Conservation (phyloP, 495 filamentous ascomycete species). For the Ramalina intermedia region DNA sequence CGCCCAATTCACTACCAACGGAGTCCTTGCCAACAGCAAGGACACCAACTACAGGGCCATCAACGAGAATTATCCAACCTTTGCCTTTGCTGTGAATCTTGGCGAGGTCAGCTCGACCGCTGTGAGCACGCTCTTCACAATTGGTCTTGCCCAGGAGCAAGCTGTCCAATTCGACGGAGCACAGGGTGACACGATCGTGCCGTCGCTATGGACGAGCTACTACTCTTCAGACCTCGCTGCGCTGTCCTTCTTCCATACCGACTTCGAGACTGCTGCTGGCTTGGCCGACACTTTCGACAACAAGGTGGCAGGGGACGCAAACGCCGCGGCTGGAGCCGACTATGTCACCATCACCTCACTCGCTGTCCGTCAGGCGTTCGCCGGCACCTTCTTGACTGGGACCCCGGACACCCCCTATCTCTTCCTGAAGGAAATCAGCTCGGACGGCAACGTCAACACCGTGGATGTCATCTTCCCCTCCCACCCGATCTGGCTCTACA, state of each 20-base stretch:
- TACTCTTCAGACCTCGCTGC: constrained; percentile 33
- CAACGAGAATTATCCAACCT: constrained; percentile 36
- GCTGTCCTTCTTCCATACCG: constrained; percentile 40
- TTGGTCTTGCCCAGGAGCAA: constrained; percentile 37
- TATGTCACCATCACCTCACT: constrained; percentile 73
- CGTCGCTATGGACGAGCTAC: constrained; percentile 42
- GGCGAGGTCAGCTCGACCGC: constrained; percentile 26
- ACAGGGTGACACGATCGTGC: constrained; percentile 21
- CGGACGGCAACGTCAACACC: constrained; percentile 83
- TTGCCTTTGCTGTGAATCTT: constrained; percentile 38
- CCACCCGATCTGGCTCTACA: constrained; percentile 80
- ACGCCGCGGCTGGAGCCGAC: constrained; percentile 34
- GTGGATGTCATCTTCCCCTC: constrained; percentile 91
- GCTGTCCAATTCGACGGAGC: constrained; percentile 39
- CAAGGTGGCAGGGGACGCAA: constrained; percentile 33
- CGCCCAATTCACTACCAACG: constrained; percentile 27
- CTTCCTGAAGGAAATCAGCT: constrained; percentile 90
- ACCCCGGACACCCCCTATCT: constrained; percentile 59
- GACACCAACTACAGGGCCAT: constrained; percentile 41
- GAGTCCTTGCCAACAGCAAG: constrained; percentile 28
- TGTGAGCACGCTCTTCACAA: constrained; percentile 32
- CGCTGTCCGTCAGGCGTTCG: constrained; percentile 70
- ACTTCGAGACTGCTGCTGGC: constrained; percentile 24
- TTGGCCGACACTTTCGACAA: constrained; percentile 30
- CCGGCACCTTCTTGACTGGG: constrained; percentile 67